Evolutionary conservation across 495 filamentous ascomycete species (phyloP).

Genomic region (Neurospora sp.): DNA sequence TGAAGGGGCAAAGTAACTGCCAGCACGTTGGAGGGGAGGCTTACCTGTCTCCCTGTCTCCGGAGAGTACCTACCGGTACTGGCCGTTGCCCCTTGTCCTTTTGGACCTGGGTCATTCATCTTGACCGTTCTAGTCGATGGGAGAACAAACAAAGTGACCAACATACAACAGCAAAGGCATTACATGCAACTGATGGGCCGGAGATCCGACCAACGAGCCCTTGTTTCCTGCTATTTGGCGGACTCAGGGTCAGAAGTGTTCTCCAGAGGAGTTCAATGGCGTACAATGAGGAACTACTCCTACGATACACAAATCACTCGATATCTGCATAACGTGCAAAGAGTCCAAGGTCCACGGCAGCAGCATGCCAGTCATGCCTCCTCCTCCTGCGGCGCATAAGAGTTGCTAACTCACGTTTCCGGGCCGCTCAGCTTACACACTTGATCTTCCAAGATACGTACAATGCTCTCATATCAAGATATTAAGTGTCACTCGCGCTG

Average conservation of each 20-base stretch:
- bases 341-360: background rate
- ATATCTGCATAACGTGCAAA: background rate
- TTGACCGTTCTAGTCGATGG: background rate
- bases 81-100: background rate
- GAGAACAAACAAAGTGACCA: background rate
- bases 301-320: background rate
- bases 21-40: background rate
- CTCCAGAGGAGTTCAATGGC: background rate
- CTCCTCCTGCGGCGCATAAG: background rate
- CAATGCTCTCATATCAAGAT: background rate
- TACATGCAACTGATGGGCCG: background rate
- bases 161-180: background rate
- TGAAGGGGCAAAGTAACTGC: background rate
- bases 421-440: background rate
- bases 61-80: background rate
- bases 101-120: background rate
- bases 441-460: background rate
- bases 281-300: background rate
- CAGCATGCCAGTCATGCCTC: background rate
- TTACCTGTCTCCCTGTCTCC: background rate
- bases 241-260: background rate
- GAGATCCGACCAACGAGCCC: background rate
- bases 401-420: background rate
- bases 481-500: background rate
- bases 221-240: background rate